These are phyloP conservation scores for Fusarium keratoplasticum DNA, from an alignment of 2,329 filamentous ascomycete genomes.

Conservation along the genomic window DNA sequence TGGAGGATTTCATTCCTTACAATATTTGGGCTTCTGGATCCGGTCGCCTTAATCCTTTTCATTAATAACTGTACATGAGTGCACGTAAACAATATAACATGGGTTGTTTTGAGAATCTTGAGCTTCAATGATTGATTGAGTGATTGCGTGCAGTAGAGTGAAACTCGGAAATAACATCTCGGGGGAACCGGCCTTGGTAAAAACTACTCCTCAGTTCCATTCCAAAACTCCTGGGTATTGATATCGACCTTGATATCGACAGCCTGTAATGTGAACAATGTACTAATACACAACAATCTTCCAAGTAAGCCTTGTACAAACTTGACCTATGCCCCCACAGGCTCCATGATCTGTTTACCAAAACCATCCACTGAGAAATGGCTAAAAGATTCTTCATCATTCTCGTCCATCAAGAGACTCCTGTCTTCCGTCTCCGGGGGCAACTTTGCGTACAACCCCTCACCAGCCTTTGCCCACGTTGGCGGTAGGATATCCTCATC, in stretches of 20 bases:
- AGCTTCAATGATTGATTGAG: not conserved
- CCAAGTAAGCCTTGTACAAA: not conserved
- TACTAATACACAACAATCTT: not conserved
- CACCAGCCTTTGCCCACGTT: constrained; percentile 54
- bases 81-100: not conserved
- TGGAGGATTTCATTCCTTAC: constrained; percentile 17
- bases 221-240: constrained; percentile 19
- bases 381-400: constrained; percentile 58
- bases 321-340: constrained; percentile 42
- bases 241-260: not conserved
- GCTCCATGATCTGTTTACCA: constrained; percentile 52
- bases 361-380: constrained; percentile 55
- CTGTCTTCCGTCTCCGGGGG: constrained; percentile 53
- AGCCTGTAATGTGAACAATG: not conserved
- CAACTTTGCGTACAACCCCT: constrained; percentile 55
- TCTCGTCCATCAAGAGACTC: constrained; percentile 51
- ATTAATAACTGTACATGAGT: constrained; percentile 19
- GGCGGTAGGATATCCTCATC: constrained; percentile 51
- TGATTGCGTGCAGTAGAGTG: not conserved
- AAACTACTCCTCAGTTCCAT: not conserved
- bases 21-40: not conserved
- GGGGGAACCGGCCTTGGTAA: not conserved
- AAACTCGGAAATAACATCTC: not conserved
- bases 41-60: constrained; percentile 7
- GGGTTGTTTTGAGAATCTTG: not conserved